Conservation (phyloP, 2,329 filamentous ascomycete genomes). For the Fusarium transvaalense region DNA sequence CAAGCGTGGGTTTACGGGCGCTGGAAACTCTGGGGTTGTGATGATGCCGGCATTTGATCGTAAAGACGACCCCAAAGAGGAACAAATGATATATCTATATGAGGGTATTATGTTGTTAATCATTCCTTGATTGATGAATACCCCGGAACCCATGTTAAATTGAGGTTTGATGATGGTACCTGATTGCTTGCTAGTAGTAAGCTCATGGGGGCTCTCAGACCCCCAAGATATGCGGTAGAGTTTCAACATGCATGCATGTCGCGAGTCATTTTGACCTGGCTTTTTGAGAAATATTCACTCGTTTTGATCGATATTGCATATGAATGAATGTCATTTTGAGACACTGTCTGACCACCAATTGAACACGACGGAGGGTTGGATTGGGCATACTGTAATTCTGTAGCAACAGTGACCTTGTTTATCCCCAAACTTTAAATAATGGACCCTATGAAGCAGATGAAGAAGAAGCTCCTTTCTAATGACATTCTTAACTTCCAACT, state of each 20-base stretch:
- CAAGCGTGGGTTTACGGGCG: neutral
- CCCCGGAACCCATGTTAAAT: neutral
- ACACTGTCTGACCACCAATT: neutral
- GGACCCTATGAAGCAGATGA: neutral
- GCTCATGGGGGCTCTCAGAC: neutral
- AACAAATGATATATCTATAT: neutral
- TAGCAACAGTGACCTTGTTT: neutral
- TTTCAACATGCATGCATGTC: neutral
- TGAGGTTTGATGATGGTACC: neutral
- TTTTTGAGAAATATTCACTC: neutral
- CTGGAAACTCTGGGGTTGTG: neutral
- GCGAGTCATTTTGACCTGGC: constrained; percentile 11
- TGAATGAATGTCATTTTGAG: neutral
- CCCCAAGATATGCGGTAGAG: neutral
- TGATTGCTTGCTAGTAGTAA: too few relatives aligned
- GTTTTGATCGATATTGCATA: neutral
- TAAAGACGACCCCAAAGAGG: neutral
- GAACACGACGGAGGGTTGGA: neutral
- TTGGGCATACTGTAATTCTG: neutral
- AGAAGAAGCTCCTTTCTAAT: neutral
- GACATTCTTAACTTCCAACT: constrained; percentile 7
- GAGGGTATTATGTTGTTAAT: neutral
- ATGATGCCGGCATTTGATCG: neutral
- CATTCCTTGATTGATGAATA: neutral
- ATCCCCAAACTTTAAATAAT: constrained; percentile 20